phyloP scores from a whole-genome alignment of 495 filamentous ascomycete genomes.

The Geoglossum glabrum region DNA sequence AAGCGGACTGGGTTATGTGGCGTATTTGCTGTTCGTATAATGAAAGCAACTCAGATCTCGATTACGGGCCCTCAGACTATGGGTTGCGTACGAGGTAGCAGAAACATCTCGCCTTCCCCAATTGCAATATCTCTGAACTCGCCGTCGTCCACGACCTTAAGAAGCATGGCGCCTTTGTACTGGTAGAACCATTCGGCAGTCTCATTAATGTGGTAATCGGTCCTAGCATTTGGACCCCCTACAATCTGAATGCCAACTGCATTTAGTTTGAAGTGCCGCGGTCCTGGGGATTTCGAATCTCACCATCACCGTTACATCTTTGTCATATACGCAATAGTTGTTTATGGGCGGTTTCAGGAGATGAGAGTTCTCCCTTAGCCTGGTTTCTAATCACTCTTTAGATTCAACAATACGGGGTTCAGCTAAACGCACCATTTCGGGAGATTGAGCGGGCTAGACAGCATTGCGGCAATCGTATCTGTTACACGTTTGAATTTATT shows the following conservation, averaged over 20 bases:
- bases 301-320: constrained; percentile 61
- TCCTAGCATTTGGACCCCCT: constrained; percentile 86
- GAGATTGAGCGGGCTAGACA: constrained; percentile 45
- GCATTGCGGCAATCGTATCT: constrained; percentile 18
- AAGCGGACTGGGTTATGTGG: constrained; percentile 68
- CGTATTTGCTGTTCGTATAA: constrained; percentile 31
- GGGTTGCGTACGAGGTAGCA: constrained; percentile 38
- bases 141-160: constrained; percentile 57
- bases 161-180: constrained; percentile 76
- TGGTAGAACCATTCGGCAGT: constrained; percentile 98
- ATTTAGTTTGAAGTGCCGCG: not conserved
- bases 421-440: constrained; percentile 50
- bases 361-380: constrained; percentile 83
- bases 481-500: not conserved
- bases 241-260: constrained; percentile 45
- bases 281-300: not conserved
- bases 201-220: constrained; percentile 95
- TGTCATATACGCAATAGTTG: constrained; percentile 89
- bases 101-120: constrained; percentile 82
- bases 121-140: constrained; percentile 70
- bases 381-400: constrained; percentile 16
- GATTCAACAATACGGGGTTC: not conserved
- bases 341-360: constrained; percentile 89
- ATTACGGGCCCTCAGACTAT: not conserved
- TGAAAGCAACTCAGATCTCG: not conserved